A percentile compares a stretch with the other conserved stretches of the same genome.
Evolutionary conservation across 768 basidiomycete species (phyloP).

Genomic region (Cystobasidium tubakii): DNA sequence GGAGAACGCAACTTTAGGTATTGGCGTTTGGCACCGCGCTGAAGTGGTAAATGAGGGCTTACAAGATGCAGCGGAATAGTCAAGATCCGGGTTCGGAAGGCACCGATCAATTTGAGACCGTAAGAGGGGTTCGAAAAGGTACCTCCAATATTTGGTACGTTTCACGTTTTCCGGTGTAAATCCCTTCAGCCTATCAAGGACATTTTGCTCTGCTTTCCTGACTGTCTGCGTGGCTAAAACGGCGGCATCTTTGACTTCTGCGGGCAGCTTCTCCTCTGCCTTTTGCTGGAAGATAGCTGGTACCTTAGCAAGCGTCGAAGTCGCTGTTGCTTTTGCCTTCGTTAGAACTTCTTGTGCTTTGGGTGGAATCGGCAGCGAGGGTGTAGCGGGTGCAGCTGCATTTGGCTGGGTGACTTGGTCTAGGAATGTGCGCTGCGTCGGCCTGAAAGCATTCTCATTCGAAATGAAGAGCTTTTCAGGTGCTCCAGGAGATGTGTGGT

Average conservation of each 20-base stretch:
- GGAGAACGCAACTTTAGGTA: neutral
- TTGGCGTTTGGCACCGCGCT: neutral
- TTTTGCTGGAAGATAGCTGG: conserved; percentile 31
- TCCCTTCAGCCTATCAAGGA: neutral
- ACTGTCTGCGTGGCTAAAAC: neutral
- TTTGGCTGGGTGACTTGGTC: neutral
- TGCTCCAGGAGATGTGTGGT: neutral
- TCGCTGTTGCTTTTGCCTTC: neutral
- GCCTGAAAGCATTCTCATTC: conserved; percentile 30
- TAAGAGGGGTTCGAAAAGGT: conserved; percentile 11
- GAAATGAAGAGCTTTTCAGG: neutral
- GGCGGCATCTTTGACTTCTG: neutral
- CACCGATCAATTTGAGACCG: neutral
- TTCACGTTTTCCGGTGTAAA: conserved; percentile 9
- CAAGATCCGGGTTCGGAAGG: conserved; percentile 23
- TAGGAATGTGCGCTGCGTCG: conserved; percentile 18
- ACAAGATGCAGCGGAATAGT: conserved; percentile 16
- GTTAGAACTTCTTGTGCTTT: neutral
- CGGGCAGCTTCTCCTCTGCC: neutral
- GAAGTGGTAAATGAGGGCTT: neutral
- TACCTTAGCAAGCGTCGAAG: conserved; percentile 3
- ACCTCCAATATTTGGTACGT: neutral
- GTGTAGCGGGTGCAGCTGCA: neutral
- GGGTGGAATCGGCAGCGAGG: neutral
- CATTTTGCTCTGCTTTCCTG: neutral